Evolutionary conservation across 495 filamentous ascomycete species (phyloP), one percentile per base, ranked within the genome.

Genomic region (Penicillium arizonense): DNA sequence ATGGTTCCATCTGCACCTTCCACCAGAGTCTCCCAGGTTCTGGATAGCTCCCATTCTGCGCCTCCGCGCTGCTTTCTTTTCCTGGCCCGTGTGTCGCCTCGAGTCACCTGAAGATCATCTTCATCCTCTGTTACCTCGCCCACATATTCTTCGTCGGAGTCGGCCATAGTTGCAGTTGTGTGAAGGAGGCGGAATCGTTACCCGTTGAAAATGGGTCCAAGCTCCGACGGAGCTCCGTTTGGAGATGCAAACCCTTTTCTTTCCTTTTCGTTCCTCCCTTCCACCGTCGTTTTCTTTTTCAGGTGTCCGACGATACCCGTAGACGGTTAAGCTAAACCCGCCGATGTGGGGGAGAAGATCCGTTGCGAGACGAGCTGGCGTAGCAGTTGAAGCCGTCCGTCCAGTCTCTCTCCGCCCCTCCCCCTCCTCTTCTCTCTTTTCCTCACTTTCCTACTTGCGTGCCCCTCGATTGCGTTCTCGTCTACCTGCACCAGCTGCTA

Each of bases 101-200:
- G 79, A 72, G 57, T 69, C 70, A 62, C 80, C 72, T 52, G 77
- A 71, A 56, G 73, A 73, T 92, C 88, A 63, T 91, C 88, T 44
- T 94, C 92, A 62, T 96, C 91, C 58, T 91, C 91, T 5, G 90
- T 91, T 47, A 80, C 73, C 46, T 84, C 83, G 46, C 82, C 86
- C 56, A 91, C 80, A 65, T 91, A 96, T 57, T 96, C 92, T 57
- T 86, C 88, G 63, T 97, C 86, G 50, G 87, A 93, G 55, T 76
- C 74, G 12, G 72, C 72, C 74, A 77, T 77, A 23, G 44, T 51
- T 23, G 44, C 9, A 8, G 24, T 32, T 11, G n/a, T 23, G 32
- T 34, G 37, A 35, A 44, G 33, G 20, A 35, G 42, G 28, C 28
- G 28, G 28, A 30, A 30, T 30, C 28, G 28, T 30, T 30, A 30